These are phyloP conservation scores for Heterobasidion occidentale DNA, from an alignment of 1,284 basidiomycete species.

Conservation along the genomic window DNA sequence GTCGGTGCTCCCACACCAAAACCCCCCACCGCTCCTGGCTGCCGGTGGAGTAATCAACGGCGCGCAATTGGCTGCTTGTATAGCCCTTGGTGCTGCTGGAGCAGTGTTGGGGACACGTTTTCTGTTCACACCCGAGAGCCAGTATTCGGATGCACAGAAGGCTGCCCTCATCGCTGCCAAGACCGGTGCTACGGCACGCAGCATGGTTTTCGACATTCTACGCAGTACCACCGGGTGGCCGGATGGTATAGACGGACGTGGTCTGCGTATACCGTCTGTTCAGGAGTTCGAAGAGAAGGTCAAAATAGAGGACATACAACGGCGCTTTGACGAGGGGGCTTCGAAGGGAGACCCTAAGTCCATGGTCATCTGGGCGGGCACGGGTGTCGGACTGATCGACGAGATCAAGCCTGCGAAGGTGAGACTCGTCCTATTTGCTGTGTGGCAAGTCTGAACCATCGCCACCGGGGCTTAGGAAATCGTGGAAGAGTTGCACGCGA, in stretches of 20 bases:
- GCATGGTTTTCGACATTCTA: constrained; percentile 58
- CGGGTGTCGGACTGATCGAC: constrained; percentile 53
- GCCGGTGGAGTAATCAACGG: constrained; percentile 50
- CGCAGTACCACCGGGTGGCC: constrained; percentile 62
- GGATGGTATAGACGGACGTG: constrained; percentile 56
- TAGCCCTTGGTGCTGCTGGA: constrained; percentile 59
- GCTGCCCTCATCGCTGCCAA: constrained; percentile 44
- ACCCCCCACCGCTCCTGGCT: constrained; percentile 47
- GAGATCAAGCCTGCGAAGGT: constrained; percentile 53
- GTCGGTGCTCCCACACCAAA: constrained; percentile 25
- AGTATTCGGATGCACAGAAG: constrained; percentile 50
- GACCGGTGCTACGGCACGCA: constrained; percentile 44
- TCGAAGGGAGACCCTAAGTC: constrained; percentile 37
- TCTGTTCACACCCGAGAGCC: constrained; percentile 56
- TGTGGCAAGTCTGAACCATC: background rate
- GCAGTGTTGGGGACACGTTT: constrained; percentile 69
- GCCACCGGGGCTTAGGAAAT: constrained; percentile 29
- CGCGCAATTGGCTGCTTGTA: constrained; percentile 52
- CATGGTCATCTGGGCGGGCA: constrained; percentile 64
- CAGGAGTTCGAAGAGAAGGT: constrained; percentile 48
- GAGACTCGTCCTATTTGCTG: constrained; percentile 11
- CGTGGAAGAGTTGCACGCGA: constrained; percentile 39
- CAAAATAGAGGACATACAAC: constrained; percentile 33
- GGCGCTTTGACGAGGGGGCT: constrained; percentile 35
- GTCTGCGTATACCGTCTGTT: constrained; percentile 47